Base-by-base conservation (phyloP, 225 moss, liverwort and hornwort species). In the Takakia lepidozioides region DNA sequence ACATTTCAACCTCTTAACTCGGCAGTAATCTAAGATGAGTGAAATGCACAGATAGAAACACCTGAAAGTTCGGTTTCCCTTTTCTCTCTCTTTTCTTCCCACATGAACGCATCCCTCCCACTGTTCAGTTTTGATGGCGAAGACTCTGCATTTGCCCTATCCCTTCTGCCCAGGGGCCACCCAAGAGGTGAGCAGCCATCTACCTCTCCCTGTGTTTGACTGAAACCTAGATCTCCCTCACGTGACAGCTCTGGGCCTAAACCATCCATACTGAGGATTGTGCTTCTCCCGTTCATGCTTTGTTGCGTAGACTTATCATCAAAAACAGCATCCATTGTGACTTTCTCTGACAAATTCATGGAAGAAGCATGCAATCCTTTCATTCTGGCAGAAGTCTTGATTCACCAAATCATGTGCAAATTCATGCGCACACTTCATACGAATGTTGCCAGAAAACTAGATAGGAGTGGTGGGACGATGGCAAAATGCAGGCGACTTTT, bases 81-180 rank as follows among this genome's bases (percentile, higher is more conserved):
- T 35, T 92, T 92, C 68, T 92, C 92, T 29, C 87, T 65, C 53
- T 92, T 92, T 57, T 92, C 92, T 61, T 92, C 92, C 92, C 92
- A 92, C 92, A 92, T 92, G 49, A 87, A 92, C 10, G 83, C 77
- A 25, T 68, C 74, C 21, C 70, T 74, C 2, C 76, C 75, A 29
- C 76, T 75, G 24, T 77, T 49, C 64, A 87, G 58, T 35, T 75
- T 85, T 2, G 85, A 75, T 19, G 68, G 71, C 19, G 84, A 86
- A 13, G 66, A 66, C 22, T 68, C 62, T 28, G 70, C 62, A 43
- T 77, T 61, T 28, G 64, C 66, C 58, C 82, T 71, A 26, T 76
- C 84, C 40, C 80, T 63, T 58, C 79, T 56, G 9, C 82, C 74
- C 18, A 87, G 67, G 18, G 81, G 81, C 92, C 92, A 92, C 47